Evolutionary conservation across 2,329 filamentous ascomycete genomes (phyloP).

Genomic region (Periconia sp.): DNA sequence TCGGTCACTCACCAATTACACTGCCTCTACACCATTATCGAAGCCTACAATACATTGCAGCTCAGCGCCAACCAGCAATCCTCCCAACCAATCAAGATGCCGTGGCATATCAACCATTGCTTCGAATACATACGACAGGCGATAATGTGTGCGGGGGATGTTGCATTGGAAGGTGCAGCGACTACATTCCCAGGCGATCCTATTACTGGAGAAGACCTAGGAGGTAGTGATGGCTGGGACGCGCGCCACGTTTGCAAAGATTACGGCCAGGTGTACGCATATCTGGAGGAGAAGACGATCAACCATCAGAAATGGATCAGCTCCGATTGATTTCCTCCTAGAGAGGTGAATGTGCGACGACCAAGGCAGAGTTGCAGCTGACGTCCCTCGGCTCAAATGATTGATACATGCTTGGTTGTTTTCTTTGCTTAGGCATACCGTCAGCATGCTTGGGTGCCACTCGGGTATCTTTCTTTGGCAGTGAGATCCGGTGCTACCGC

Average conservation of each 20-base stretch:
- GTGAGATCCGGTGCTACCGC: no score
- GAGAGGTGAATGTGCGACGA: no score
- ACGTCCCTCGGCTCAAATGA: no score
- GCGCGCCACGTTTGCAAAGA: constrained; percentile 41
- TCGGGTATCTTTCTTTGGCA: no score
- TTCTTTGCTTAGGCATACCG: no score
- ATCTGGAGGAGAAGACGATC: constrained; percentile 34
- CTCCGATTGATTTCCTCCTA: no score
- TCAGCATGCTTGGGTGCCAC: no score
- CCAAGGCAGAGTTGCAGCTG: no score
- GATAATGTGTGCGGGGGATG: constrained; percentile 42
- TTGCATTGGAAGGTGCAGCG: constrained; percentile 39
- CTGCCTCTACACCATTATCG: constrained; percentile 40
- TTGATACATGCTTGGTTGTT: no score
- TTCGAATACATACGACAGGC: constrained; percentile 43
- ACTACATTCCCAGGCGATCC: constrained; percentile 35
- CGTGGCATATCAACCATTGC: constrained; percentile 44
- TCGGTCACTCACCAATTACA: constrained; percentile 43
- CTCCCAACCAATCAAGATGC: constrained; percentile 29
- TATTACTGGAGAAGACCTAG: constrained; percentile 29
- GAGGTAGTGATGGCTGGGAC: constrained; percentile 44
- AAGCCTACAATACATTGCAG: constrained; percentile 38
- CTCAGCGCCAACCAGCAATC: constrained; percentile 14
- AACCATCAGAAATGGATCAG: constrained; percentile 40
- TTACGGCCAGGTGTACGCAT: constrained; percentile 36